Evolutionary conservation across 768 basidiomycete species (phyloP).

Genomic region (Postia placenta): DNA sequence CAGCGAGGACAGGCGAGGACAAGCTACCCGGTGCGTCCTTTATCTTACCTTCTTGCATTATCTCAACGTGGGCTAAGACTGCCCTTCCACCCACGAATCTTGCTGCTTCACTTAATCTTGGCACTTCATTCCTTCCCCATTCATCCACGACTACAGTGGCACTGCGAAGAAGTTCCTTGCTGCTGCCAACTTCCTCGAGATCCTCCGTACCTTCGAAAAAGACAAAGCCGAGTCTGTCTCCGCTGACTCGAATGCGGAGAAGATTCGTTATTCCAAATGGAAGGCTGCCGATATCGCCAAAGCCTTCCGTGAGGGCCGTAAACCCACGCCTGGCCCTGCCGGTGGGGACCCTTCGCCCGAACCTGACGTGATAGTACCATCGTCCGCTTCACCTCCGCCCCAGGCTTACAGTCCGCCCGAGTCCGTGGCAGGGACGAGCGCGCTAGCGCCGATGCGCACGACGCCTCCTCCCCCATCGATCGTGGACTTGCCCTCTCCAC

Average conservation of each 20-base stretch:
- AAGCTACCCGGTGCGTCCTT: conserved; percentile 61
- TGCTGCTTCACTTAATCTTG: not conserved
- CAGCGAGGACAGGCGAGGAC: conserved; percentile 80
- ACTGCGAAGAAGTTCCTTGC: conserved; percentile 95
- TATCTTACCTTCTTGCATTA: not conserved
- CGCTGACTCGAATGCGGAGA: conserved; percentile 58
- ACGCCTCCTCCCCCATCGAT: conserved; percentile 11
- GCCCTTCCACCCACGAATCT: not conserved
- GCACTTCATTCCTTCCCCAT: not conserved
- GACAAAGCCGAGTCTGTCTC: conserved; percentile 32
- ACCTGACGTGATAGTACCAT: too few species aligned
- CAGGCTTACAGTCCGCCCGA: conserved; percentile 9
- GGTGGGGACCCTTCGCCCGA: conserved; percentile 24
- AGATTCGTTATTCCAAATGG: conserved; percentile 94
- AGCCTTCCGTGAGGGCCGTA: conserved; percentile 89
- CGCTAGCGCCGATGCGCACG: not conserved
- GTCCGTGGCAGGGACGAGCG: not conserved
- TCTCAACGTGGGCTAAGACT: not conserved
- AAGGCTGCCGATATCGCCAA: conserved; percentile 94
- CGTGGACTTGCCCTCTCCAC: conserved; percentile 9
- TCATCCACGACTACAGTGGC: conserved; percentile 37
- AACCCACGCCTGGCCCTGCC: conserved; percentile 75
- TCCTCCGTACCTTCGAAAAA: conserved; percentile 64
- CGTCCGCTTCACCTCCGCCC: too few species aligned
- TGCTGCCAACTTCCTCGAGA: conserved; percentile 90